phyloP scores from a whole-genome alignment of 2,329 filamentous ascomycete genomes.

The Calonectria pteridis region DNA sequence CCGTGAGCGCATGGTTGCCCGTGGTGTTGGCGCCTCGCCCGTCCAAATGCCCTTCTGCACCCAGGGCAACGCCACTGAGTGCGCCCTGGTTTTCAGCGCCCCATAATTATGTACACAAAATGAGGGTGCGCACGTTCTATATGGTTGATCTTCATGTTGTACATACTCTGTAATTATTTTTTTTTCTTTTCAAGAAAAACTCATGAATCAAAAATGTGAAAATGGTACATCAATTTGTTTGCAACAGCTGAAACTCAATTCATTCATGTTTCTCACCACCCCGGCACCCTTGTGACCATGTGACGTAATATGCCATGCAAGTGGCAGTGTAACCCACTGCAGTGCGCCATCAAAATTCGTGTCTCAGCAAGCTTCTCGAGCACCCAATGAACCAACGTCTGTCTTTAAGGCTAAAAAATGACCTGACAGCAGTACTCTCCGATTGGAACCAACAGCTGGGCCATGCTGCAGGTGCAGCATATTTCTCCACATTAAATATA shows the following conservation, averaged over 20 bases:
- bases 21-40: conserved; percentile 72
- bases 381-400: not conserved
- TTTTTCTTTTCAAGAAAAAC: not conserved
- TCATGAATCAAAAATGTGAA: conserved; percentile 4
- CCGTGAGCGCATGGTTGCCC: conserved; percentile 79
- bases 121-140: not conserved
- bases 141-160: conserved; percentile 19
- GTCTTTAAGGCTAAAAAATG: not conserved
- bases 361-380: not conserved
- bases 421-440: not conserved
- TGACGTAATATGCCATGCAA: conserved; percentile 1
- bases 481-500: not conserved
- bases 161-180: conserved; percentile 5
- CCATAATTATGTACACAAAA: not conserved
- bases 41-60: conserved; percentile 73
- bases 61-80: conserved; percentile 46
- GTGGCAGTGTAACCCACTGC: not conserved
- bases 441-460: not conserved
- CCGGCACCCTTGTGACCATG: not conserved
- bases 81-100: conserved; percentile 32
- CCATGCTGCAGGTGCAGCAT: not conserved
- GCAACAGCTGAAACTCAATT: not conserved
- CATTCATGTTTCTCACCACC: not conserved
- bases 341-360: not conserved
- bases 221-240: not conserved